Evolutionary conservation across 257 asterid species (phyloP).

Genomic region (Vinca minor): DNA sequence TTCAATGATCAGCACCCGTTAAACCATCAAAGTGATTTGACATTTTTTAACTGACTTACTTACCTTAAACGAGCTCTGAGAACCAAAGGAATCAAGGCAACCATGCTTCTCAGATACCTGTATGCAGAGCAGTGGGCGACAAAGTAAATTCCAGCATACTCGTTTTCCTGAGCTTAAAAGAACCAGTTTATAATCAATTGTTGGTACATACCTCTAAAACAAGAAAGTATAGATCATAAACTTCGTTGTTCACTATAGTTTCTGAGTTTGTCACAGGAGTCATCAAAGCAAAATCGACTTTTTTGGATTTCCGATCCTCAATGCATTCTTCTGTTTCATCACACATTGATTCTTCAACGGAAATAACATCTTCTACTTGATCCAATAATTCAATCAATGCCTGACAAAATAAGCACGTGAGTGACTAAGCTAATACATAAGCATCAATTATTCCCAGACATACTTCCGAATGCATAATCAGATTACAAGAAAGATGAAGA

Average conservation of each 20-base stretch:
- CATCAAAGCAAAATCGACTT: conserved; percentile 30
- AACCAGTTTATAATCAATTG: conserved; percentile 2
- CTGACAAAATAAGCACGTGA: conserved; percentile 28
- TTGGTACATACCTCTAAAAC: conserved; percentile 68
- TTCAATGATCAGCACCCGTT: conserved; percentile 14
- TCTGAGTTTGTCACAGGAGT: conserved; percentile 17
- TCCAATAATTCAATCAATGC: conserved; percentile 88
- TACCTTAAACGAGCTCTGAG: conserved; percentile 57
- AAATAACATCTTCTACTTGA: conserved; percentile 85
- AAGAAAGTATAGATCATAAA: conserved; percentile 44
- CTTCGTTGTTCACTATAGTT: conserved; percentile 24
- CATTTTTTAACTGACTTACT: conserved; percentile 17
- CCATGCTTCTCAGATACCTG: conserved; percentile 70
- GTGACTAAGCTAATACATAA: background rate
- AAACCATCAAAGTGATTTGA: conserved; percentile 19
- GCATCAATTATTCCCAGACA: background rate
- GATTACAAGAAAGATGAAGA: background rate
- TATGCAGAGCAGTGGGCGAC: conserved; percentile 13
- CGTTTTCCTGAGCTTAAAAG: conserved; percentile 14
- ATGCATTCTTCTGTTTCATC: conserved; percentile 25
- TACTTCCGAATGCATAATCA: background rate
- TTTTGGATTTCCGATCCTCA: conserved; percentile 32
- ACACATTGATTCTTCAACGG: conserved; percentile 44
- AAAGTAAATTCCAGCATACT: conserved; percentile 7
- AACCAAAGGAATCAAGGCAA: conserved; percentile 35